phyloP scores from a whole-genome alignment of 352 stramenopile genomes.

The Pythium graminicola region DNA sequence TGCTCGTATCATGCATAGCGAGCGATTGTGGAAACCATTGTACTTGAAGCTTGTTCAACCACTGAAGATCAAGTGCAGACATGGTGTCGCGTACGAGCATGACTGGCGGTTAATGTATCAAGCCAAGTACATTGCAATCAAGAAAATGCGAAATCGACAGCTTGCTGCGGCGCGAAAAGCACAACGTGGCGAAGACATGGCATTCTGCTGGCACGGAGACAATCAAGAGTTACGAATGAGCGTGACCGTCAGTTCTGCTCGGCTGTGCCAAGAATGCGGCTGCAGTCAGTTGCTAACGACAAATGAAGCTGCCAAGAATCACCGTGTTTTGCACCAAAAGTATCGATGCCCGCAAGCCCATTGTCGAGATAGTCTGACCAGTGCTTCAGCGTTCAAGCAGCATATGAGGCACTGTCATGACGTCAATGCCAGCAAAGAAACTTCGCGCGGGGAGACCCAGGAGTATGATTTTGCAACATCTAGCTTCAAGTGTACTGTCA shows the following conservation, averaged over 20 bases:
- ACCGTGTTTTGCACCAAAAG: constrained; percentile 9
- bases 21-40: constrained; percentile 37
- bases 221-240: constrained; percentile 7
- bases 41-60: constrained; percentile 18
- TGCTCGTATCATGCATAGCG: constrained; percentile 27
- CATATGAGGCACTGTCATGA: constrained; percentile 1
- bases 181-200: background rate
- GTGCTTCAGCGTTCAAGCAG: constrained; percentile 13
- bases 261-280: constrained; percentile 19
- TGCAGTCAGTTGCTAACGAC: constrained; percentile 15
- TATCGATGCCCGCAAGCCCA: constrained; percentile 7
- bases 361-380: constrained; percentile 12
- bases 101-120: constrained; percentile 18
- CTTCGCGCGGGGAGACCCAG: too few species aligned
- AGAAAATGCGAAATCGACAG: constrained; percentile 10
- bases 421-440: background rate
- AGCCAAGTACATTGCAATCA: constrained; percentile 14
- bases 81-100: constrained; percentile 13
- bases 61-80: constrained; percentile 13
- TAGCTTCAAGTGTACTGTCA: background rate
- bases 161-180: background rate
- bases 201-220: constrained; percentile 15
- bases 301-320: constrained; percentile 7
- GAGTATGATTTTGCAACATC: background rate
- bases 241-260: background rate